Evolutionary conservation across 129 eudicot genomes (phyloP).

Genomic region (Rutidosis leptorrhynchoides): DNA sequence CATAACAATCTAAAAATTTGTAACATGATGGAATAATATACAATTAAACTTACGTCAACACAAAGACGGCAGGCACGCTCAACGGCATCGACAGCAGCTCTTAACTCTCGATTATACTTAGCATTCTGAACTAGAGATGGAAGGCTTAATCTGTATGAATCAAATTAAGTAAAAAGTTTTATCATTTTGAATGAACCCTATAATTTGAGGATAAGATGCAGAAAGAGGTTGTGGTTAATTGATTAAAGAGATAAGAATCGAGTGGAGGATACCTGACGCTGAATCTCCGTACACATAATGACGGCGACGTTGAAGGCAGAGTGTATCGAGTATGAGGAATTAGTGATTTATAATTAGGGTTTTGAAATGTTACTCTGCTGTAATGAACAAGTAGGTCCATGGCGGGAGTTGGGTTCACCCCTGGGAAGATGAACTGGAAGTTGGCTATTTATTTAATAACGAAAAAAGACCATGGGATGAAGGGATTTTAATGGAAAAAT

Average conservation of each 20-base stretch:
- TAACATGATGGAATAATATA: background rate
- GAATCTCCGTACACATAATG: conserved; percentile 38
- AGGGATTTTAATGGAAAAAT: too few relatives aligned
- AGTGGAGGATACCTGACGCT: conserved; percentile 40
- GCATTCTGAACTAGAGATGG: conserved; percentile 64
- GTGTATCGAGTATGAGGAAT: too few relatives aligned
- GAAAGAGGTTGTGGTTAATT: background rate
- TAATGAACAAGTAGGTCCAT: too few relatives aligned
- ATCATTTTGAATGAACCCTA: conserved; percentile 25
- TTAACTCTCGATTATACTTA: conserved; percentile 59
- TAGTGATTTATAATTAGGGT: too few relatives aligned
- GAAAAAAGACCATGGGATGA: too few relatives aligned
- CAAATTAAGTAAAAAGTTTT: background rate
- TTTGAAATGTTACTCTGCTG: too few relatives aligned
- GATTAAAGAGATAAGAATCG: conserved; percentile 1
- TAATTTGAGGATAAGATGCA: conserved; percentile 14
- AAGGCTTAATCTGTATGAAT: conserved; percentile 54
- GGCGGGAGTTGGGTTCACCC: too few relatives aligned
- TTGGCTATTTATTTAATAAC: too few relatives aligned
- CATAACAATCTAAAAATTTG: too few relatives aligned
- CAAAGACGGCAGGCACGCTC: conserved; percentile 79
- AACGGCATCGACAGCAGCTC: conserved; percentile 81
- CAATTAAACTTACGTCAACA: conserved; percentile 51
- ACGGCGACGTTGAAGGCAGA: background rate
- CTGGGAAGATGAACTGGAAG: too few relatives aligned